Conservation (phyloP, 1,284 basidiomycete species). For the Moesziomyces parantarcticus region DNA sequence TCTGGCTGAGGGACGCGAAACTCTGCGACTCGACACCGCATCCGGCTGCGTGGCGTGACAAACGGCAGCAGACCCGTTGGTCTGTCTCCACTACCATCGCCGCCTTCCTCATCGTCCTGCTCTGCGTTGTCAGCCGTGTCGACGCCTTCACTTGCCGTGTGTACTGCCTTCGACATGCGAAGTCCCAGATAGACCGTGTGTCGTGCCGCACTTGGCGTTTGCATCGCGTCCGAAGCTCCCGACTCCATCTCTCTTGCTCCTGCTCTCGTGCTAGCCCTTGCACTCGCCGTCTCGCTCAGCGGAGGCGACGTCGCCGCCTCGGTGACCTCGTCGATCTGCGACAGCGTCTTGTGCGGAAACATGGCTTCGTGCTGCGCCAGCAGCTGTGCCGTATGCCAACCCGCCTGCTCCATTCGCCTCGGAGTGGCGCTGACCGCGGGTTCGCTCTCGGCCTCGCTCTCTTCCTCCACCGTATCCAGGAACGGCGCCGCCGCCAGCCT, state of each 20-base stretch:
- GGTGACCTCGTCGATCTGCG: slow-evolving; percentile 32
- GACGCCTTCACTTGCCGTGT: background rate
- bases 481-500: slow-evolving; percentile 31
- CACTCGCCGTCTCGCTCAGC: too few species aligned
- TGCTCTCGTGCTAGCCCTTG: too few species aligned
- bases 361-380: slow-evolving; percentile 25
- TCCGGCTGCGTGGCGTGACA: slow-evolving; percentile 20
- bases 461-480: slow-evolving; percentile 31
- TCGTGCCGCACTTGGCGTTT: too few species aligned
- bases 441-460: slow-evolving; percentile 11
- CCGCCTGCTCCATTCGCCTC: background rate
- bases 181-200: slow-evolving; percentile 7
- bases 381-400: background rate
- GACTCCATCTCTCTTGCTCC: too few species aligned
- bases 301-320: slow-evolving; percentile 7
- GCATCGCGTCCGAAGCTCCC: too few species aligned
- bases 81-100: background rate
- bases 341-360: slow-evolving; percentile 36
- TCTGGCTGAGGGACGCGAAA: slow-evolving; percentile 1
- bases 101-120: background rate
- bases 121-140: background rate
- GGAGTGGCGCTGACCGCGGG: slow-evolving; percentile 3
- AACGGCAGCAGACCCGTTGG: slow-evolving; percentile 8
- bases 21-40: slow-evolving; percentile 17
- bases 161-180: slow-evolving; percentile 4